Base-by-base conservation (phyloP, 1,284 basidiomycete genomes). In the Ceratobasidium theobromae region DNA sequence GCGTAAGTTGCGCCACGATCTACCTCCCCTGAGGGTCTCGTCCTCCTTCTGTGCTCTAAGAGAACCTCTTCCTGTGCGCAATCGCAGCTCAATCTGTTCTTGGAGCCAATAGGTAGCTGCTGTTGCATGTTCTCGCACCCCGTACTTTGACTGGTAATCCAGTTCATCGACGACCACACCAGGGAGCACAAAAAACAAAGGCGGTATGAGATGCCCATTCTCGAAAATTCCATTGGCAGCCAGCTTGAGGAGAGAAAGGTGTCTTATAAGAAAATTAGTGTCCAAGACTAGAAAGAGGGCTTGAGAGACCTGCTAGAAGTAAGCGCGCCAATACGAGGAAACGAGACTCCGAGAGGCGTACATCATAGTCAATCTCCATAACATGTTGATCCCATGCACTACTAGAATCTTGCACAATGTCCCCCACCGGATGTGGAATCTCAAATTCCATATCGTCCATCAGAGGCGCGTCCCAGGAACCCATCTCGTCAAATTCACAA, bases 331-430 rank as follows among this genome's bases (percentile, higher is more conserved):
- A n/a, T n/a, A 43, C 40, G 16, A 43, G 16, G 16, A 43, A 43
- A 43, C 16, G 16, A 16, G 5, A 43, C 5, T 18, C 21, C 14
- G 40, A 18, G 21, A 43, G 40, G 18, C 55, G 21, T 48, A 60
- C 55, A 27, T 60, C 55, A 21, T 60, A 60, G 49, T 64, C 60
- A n/a, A 64, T 64, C n/a, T 64, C 60, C 60, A 64, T 64, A 1
- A 64, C 60, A 64, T 64, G 60, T 28, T 64, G 35, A 18, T 64
- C 60, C 60, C 60, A 64, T 21, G 48, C 35, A 43, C 48, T 64
- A 27, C 46, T 64, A 23, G 32, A 52, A 14, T 52, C 60, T 16
- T 53, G 32, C 9, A 64, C 45, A 33, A 64, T 30, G 23, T 64
- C 40, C n/a, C 45, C 60, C 14, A 41, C 11, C 6, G 60, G 60